phyloP scores from a whole-genome alignment of 208 protist genomes.

The Porcisia deanei region DNA sequence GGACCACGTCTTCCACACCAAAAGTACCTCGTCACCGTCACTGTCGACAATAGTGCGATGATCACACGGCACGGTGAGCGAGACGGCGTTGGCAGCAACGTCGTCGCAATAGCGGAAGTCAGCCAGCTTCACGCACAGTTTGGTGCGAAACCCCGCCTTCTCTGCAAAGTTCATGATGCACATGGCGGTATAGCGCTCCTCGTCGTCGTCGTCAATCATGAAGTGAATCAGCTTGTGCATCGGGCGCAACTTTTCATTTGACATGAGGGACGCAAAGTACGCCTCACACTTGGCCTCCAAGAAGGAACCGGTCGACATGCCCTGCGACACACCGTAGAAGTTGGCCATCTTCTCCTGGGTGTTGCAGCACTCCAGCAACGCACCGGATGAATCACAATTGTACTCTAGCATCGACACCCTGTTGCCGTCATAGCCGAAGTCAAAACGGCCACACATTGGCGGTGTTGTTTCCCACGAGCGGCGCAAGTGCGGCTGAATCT shows the following conservation, averaged over 20 bases:
- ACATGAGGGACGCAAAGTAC: constrained; percentile 50
- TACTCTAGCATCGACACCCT: constrained; percentile 76
- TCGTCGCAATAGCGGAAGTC: constrained; percentile 47
- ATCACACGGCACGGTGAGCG: constrained; percentile 30
- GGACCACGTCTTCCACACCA: constrained; percentile 90
- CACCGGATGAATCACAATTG: constrained; percentile 81
- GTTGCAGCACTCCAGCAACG: constrained; percentile 76
- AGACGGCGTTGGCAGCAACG: constrained; percentile 17
- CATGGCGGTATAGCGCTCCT: constrained; percentile 81
- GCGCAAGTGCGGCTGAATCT: constrained; percentile 64
- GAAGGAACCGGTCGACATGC: constrained; percentile 73
- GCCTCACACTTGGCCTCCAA: constrained; percentile 50
- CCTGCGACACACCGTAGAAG: constrained; percentile 56
- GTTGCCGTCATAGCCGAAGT: constrained; percentile 81
- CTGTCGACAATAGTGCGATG: constrained; percentile 58
- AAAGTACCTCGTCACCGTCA: constrained; percentile 63
- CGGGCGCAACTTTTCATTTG: constrained; percentile 51
- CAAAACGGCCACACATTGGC: constrained; percentile 67
- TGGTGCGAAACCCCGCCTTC: constrained; percentile 61
- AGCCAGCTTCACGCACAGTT: constrained; percentile 60
- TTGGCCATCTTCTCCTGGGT: constrained; percentile 84
- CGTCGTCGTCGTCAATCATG: constrained; percentile 85
- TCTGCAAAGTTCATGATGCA: constrained; percentile 71
- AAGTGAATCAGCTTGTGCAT: constrained; percentile 70
- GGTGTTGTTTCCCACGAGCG: constrained; percentile 58